Evolutionary conservation across 2,329 filamentous ascomycete genomes (phyloP).

Genomic region (Monosporascus sp.): DNA sequence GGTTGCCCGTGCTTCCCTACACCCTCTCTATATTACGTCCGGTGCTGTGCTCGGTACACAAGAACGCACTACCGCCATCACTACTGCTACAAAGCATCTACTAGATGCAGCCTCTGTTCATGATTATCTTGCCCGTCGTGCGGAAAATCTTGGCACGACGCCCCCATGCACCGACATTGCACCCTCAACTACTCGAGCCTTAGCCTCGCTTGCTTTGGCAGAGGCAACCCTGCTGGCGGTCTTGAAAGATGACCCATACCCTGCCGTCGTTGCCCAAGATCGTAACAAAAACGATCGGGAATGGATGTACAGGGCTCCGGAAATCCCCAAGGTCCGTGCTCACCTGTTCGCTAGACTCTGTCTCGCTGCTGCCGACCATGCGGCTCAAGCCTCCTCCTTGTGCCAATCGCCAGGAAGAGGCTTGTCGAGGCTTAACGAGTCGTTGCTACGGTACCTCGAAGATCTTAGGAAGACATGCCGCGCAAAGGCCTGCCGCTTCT

Average conservation of each 20-base stretch:
- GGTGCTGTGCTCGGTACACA: conserved; percentile 56
- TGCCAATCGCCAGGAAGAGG: conserved; percentile 35
- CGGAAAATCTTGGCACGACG: conserved; percentile 36
- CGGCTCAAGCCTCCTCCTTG: conserved; percentile 60
- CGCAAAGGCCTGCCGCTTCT: conserved; percentile 83
- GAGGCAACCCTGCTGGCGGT: conserved; percentile 89
- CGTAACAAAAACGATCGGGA: conserved; percentile 80
- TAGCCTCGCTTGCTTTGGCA: conserved; percentile 66
- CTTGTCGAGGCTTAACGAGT: conserved; percentile 53
- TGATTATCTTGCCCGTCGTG: conserved; percentile 59
- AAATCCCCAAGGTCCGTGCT: conserved; percentile 82
- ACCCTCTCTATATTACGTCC: conserved; percentile 65
- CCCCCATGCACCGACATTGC: conserved; percentile 50
- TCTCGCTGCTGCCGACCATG: conserved; percentile 83
- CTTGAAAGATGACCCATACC: conserved; percentile 90
- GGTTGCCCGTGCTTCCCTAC: conserved; percentile 65
- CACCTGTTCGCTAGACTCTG: conserved; percentile 85
- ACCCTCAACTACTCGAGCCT: conserved; percentile 47
- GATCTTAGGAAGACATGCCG: conserved; percentile 70
- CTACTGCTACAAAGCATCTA: conserved; percentile 69
- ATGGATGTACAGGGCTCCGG: conserved; percentile 92
- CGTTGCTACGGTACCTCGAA: conserved; percentile 66
- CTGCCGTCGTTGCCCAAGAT: conserved; percentile 72
- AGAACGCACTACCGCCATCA: conserved; percentile 64
- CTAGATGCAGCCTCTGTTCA: conserved; percentile 76